phyloP scores from a whole-genome alignment of 177 flowering plant genomes.

The Vitis hybrid region DNA sequence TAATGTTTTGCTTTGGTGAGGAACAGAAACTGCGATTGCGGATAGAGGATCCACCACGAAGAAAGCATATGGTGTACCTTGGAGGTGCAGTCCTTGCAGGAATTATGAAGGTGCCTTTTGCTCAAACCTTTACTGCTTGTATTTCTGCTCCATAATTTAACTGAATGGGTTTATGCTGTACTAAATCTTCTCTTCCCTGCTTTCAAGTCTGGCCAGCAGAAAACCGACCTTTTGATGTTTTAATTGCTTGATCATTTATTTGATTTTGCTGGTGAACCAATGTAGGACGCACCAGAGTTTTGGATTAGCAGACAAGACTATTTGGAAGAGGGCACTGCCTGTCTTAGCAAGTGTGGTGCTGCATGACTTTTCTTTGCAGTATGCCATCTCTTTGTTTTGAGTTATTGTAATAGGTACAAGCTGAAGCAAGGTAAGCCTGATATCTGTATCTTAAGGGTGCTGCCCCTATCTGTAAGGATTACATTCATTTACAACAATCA shows the following conservation, averaged over 20 bases:
- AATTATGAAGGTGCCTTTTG: slow-evolving; percentile 75
- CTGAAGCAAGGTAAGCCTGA: neutral
- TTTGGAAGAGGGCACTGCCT: slow-evolving; percentile 83
- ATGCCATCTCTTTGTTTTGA: neutral
- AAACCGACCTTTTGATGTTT: neutral
- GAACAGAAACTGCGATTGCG: slow-evolving; percentile 76
- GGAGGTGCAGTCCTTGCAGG: slow-evolving; percentile 99
- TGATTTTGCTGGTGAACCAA: neutral
- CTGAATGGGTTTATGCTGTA: too few species aligned
- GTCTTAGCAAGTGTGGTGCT: slow-evolving; percentile 84
- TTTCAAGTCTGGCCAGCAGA: neutral
- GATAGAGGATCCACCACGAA: slow-evolving; percentile 94
- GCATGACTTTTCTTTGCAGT: slow-evolving; percentile 33
- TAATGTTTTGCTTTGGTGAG: neutral
- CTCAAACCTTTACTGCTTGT: neutral
- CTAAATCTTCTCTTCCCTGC: too few species aligned
- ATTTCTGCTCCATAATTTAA: too few species aligned
- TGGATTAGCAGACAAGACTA: slow-evolving; percentile 94
- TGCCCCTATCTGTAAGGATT: neutral
- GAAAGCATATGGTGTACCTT: slow-evolving; percentile 98
- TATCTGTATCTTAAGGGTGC: neutral
- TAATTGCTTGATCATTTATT: neutral
- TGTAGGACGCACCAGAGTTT: slow-evolving; percentile 96
- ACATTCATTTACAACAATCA: neutral
- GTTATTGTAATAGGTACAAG: neutral